phyloP scores from a whole-genome alignment of 2,329 filamentous ascomycete species.

The Scytalidium lignicola region DNA sequence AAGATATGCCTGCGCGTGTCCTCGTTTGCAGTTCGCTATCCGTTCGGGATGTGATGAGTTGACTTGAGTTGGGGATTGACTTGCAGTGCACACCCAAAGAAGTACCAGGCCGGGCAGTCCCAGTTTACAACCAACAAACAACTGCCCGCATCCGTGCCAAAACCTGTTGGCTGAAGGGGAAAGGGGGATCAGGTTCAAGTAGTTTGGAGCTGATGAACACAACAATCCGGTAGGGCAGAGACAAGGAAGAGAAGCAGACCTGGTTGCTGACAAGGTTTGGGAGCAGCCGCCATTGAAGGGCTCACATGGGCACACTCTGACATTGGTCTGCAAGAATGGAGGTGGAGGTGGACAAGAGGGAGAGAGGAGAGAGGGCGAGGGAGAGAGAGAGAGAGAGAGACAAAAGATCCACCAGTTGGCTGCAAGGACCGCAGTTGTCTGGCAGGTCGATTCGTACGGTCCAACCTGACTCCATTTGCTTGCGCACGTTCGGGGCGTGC shows the following conservation, averaged over 20 bases:
- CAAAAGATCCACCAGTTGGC: constrained; percentile 12
- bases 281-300: constrained; percentile 13
- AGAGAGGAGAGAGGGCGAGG: constrained; percentile 8
- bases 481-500: constrained; percentile 2
- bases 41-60: constrained; percentile 16
- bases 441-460: not conserved
- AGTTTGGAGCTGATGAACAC: constrained; percentile 11
- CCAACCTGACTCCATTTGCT: constrained; percentile 10
- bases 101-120: constrained; percentile 15
- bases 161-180: constrained; percentile 10
- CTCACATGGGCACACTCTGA: constrained; percentile 22
- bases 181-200: constrained; percentile 7
- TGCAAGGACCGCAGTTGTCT: constrained; percentile 3
- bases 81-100: constrained; percentile 13
- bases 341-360: constrained; percentile 9
- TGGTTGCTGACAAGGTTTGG: constrained; percentile 14
- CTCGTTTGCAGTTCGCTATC: constrained; percentile 21
- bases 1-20: constrained; percentile 16
- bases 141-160: constrained; percentile 14
- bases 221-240: constrained; percentile 15
- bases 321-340: constrained; percentile 13
- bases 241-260: constrained; percentile 11
- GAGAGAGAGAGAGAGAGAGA: constrained; percentile 2
- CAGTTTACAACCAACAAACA: constrained; percentile 12
- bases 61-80: constrained; percentile 14